These are phyloP conservation scores for Benincasa hispida DNA, from an alignment of 306 rosid genomes.

Conservation along the genomic window DNA sequence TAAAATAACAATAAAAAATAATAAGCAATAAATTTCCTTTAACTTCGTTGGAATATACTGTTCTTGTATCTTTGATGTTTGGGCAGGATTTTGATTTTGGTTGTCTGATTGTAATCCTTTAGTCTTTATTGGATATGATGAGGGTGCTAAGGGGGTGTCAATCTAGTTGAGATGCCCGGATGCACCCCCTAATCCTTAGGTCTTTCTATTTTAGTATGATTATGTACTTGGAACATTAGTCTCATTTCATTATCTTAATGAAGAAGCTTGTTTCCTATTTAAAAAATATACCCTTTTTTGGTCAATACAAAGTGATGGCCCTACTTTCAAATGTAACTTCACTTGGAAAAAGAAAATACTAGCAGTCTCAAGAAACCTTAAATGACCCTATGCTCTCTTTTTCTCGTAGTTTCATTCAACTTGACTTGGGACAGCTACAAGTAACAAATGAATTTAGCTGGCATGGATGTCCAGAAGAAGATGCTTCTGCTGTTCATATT, in stretches of 20 bases:
- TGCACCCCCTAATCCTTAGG: no score
- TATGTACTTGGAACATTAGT: no score
- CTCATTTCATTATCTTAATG: no score
- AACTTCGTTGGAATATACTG: not conserved
- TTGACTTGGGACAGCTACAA: constrained; percentile 77
- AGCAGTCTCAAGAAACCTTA: not conserved
- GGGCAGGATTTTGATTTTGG: no score
- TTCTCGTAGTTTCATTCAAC: constrained; percentile 82
- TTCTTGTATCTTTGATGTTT: no score
- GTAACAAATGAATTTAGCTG: constrained; percentile 79
- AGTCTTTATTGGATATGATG: no score
- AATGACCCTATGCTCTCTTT: not conserved
- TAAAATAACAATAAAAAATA: not conserved
- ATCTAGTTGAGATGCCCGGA: no score
- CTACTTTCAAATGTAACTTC: not conserved
- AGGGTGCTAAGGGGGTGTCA: no score
- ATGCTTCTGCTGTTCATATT: constrained; percentile 84
- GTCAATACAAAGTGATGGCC: not conserved
- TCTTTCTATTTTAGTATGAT: no score
- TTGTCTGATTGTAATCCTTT: no score
- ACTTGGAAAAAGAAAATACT: not conserved
- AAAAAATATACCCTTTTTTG: no score
- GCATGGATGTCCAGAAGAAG: constrained; percentile 76
- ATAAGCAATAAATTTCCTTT: not conserved
- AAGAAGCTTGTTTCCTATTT: no score